Evolutionary conservation across 441 rosid genomes (phyloP).

Genomic region (Erysimum pusillum): DNA sequence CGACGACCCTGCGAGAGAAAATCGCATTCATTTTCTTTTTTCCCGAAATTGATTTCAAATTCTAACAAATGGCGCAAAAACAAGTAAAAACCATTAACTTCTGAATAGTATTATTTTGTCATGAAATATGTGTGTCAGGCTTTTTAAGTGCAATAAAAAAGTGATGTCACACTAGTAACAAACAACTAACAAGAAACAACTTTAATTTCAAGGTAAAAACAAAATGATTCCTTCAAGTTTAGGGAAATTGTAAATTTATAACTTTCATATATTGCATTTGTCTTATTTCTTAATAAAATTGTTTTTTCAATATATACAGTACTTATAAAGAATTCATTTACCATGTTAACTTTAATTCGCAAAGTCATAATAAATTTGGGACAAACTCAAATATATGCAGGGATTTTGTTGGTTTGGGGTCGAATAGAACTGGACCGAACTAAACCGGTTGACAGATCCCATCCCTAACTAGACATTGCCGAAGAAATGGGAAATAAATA

Average conservation of each 20-base stretch:
- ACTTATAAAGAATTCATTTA: not conserved
- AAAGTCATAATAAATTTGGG: not conserved
- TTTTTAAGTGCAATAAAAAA: not conserved
- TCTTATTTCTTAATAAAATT: no score
- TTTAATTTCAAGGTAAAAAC: not conserved
- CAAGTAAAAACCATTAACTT: not conserved
- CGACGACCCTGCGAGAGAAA: constrained; percentile 46
- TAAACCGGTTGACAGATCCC: no score
- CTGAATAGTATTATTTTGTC: not conserved
- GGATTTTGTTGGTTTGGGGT: no score
- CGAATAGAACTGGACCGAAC: no score
- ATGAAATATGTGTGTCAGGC: not conserved
- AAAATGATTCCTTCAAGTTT: not conserved
- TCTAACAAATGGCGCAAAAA: constrained; percentile 18
- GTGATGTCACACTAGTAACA: not conserved
- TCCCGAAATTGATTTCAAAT: not conserved
- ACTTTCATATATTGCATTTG: no score
- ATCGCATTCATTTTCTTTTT: constrained; percentile 65
- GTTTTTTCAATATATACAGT: no score
- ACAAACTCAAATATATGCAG: no score
- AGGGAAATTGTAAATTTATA: constrained; percentile 1
- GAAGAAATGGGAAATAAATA: not conserved
- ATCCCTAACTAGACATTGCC: no score
- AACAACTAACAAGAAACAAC: not conserved
- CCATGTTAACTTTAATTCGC: no score